Base-by-base conservation (phyloP, 345 rosid genomes). In the Citrus trifoliata region DNA sequence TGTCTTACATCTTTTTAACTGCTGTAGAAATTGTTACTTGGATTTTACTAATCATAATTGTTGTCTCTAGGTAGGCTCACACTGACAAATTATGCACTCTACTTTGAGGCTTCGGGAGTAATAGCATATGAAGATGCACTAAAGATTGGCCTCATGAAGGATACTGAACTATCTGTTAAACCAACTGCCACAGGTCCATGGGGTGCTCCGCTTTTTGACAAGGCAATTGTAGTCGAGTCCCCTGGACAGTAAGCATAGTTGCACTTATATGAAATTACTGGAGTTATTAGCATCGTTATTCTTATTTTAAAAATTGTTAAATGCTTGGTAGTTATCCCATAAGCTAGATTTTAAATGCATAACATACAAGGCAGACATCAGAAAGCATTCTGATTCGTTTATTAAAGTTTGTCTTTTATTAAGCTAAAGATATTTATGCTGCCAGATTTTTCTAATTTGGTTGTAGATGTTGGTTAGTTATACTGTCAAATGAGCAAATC, bases 161-260 rank as follows among this genome's bases (percentile, higher is more conserved):
- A 87, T 63, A 64, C 21, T 10, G 85, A 81, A 38, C 90, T 84
- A 42, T 74, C 79, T 1, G 70, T 88, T 65, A 93, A 90, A 83
- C 91, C 99, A 70, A 75, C 83, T 40, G 92, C 97, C 51, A 91
- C 97, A 24, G 97, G 99, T 73, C 99, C 99, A n/a, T 94, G 93
- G 89, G 98, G 99, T 68, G 97, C 97, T 78, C 98, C 98, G 4
- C 92, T 96, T 76, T 96, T 90, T 65, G 98, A 96, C 86, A 96
- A 91, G 87, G 99, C 97, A 79, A 84, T 94, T 76, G 59, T 81
- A 42, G 91, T 87, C 6, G 93, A 96, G 82, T 89, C 95, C 48
- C 87, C 91, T 5, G 95, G 89, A 78, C 25, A 88, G 99, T 96
- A 88, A 93, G 97, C 61, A 79, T 65, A 6, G n/a, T 64, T 56